Evolutionary conservation across 2,329 filamentous ascomycete genomes (phyloP).

Genomic region (Neocatenulostroma microsporum): DNA sequence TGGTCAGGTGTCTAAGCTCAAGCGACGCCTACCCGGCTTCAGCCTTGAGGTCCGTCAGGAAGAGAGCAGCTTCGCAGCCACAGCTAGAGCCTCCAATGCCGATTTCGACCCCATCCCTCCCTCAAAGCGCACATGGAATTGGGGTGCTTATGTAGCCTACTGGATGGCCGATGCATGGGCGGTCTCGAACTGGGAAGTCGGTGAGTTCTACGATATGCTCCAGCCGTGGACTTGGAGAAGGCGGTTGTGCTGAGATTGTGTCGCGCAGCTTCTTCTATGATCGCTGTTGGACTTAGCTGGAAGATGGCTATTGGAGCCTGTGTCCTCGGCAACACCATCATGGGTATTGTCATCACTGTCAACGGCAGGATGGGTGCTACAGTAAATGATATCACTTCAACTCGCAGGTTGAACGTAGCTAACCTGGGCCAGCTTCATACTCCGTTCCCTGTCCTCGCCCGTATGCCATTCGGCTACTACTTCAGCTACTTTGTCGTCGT

Average conservation of each 20-base stretch:
- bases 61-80: conserved; percentile 29
- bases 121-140: conserved; percentile 32
- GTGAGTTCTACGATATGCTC: conserved; percentile 12
- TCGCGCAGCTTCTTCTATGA: conserved; percentile 38
- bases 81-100: conserved; percentile 30
- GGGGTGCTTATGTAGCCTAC: conserved; percentile 30
- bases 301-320: conserved; percentile 43
- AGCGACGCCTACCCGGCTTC: too few species aligned
- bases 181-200: conserved; percentile 34
- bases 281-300: conserved; percentile 49
- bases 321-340: conserved; percentile 21
- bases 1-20: too few species aligned
- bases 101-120: conserved; percentile 34
- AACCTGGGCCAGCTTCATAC: conserved; percentile 43
- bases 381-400: too few species aligned
- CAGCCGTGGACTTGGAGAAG: too few species aligned
- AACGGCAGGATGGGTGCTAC: conserved; percentile 47
- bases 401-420: conserved; percentile 33
- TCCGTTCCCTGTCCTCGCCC: conserved; percentile 49
- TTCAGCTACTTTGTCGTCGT: conserved; percentile 32
- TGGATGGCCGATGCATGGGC: conserved; percentile 37
- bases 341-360: conserved; percentile 39
- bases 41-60: conserved; percentile 29
- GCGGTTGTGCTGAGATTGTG: conserved; percentile 12
- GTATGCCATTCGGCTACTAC: conserved; percentile 51